Percentiles rank a stretch among this genome's conserved stretches.
These are phyloP conservation scores for Asterophora parasitica DNA, from an alignment of 768 basidiomycete genomes.

Conservation along the genomic window DNA sequence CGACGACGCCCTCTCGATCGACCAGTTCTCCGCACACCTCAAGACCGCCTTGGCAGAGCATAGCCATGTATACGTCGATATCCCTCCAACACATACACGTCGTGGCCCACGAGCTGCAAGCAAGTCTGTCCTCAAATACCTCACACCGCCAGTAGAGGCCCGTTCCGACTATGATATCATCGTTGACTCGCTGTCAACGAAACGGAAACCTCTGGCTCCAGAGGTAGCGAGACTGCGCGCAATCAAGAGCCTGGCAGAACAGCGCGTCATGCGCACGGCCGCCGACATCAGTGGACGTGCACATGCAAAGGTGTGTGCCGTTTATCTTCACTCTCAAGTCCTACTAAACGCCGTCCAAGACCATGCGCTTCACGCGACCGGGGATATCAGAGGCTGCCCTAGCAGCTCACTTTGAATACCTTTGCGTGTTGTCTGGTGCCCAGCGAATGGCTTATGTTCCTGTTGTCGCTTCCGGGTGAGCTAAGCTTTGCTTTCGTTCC, in stretches of 20 bases:
- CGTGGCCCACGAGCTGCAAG: constrained; percentile 35
- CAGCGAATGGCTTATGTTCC: constrained; percentile 95
- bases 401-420: constrained; percentile 85
- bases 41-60: constrained; percentile 46
- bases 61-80: constrained; percentile 50
- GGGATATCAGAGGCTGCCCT: constrained; percentile 38
- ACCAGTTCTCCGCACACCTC: constrained; percentile 53
- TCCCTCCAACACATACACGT: constrained; percentile 31
- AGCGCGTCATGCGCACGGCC: constrained; percentile 73
- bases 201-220: constrained; percentile 50
- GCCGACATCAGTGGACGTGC: constrained; percentile 85
- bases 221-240: constrained; percentile 68
- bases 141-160: constrained; percentile 27
- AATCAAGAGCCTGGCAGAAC: constrained; percentile 79
- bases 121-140: constrained; percentile 54
- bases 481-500: constrained; percentile 21
- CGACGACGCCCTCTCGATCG: constrained; percentile 62
- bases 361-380: constrained; percentile 70
- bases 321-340: neutral
- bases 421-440: constrained; percentile 73
- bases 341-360: constrained; percentile 36
- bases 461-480: constrained; percentile 89
- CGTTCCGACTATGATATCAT: constrained; percentile 50
- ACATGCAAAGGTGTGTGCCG: constrained; percentile 65
- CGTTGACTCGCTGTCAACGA: constrained; percentile 47